Percentiles rank a stretch among this genome's conserved stretches.
Evolutionary conservation across 257 asterid species (phyloP).

Genomic region (Ajuga chamaepitys): DNA sequence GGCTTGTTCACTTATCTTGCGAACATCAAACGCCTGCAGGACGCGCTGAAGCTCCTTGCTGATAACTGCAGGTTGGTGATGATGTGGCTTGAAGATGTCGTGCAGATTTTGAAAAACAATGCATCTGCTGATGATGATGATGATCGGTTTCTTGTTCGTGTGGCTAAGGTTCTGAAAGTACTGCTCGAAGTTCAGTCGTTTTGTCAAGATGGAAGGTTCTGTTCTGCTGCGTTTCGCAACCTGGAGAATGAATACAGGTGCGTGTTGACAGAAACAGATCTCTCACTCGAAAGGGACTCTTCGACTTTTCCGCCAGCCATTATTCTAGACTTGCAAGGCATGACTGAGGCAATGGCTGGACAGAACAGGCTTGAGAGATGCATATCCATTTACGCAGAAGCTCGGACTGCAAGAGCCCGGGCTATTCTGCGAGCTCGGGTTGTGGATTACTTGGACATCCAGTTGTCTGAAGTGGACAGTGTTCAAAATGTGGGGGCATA

Average conservation of each 20-base stretch:
- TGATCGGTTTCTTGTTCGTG: constrained; percentile 30
- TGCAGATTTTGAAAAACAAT: constrained; percentile 24
- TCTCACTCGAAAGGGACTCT: too few species aligned
- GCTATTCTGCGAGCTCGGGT: constrained; percentile 29
- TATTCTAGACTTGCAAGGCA: constrained; percentile 40
- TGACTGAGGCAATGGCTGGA: constrained; percentile 39
- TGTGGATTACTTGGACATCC: constrained; percentile 43
- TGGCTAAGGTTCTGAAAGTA: constrained; percentile 32
- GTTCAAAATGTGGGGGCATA: constrained; percentile 39
- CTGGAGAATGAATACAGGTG: constrained; percentile 47
- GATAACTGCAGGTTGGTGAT: constrained; percentile 50
- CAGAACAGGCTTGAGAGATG: constrained; percentile 42
- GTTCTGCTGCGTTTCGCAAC: constrained; percentile 34
- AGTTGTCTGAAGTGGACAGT: constrained; percentile 52
- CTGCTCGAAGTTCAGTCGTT: constrained; percentile 39
- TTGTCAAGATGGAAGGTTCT: constrained; percentile 31
- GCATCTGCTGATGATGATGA: constrained; percentile 19
- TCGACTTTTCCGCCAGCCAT: constrained; percentile 19
- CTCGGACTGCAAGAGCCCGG: constrained; percentile 43
- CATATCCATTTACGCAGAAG: constrained; percentile 38
- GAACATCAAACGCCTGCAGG: constrained; percentile 42
- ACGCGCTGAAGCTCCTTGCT: constrained; percentile 57
- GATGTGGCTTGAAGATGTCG: constrained; percentile 67
- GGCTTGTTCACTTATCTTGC: constrained; percentile 28
- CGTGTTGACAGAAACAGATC: constrained; percentile 23